Base-by-base conservation (phyloP, 2,329 filamentous ascomycete genomes). In the Trichoderma koningiopsis region DNA sequence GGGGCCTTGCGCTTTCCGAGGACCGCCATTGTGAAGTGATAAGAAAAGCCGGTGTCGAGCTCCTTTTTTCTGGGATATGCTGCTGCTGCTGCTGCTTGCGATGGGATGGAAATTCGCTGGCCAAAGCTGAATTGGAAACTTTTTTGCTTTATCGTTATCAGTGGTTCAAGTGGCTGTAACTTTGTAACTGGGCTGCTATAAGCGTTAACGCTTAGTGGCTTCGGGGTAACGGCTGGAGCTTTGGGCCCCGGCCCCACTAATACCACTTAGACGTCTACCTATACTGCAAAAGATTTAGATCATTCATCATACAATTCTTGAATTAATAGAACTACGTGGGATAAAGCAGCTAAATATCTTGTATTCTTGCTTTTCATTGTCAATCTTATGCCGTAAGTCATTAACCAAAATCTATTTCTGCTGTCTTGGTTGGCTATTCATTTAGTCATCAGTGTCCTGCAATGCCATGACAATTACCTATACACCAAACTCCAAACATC, bases 1-100 rank as follows among this genome's bases (percentile, higher is more conserved):
- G 76, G 68, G 31, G 79, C 76, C 73, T 86, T 87, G 70, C 85
- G 82, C 75, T 87, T 87, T 49, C 85, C 83, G 27, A 86, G 76
- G 52, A 81, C 77, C 40, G 81, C 75, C 84, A 86, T 86, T 58
- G 3, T 22, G 33, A 52, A 29, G 58, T 22, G 27, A 27, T 40
- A 24, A 8, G 29, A 8, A 33, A 33, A 33, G 33, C 33, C 10
- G 33, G 10, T 33, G 33, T 33, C 33, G 55, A 10, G 43, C n/a
- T 49, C 11, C 43, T 52, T 1, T 37, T 7, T 53, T 52, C 1
- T 33, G 1, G 19, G 22, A 22, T 33, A 10, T 22, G 43, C 5
- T 33, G 33, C 8, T 33, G 33, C 8, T 33, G 33, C 3, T 43
- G 57, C n/a, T 43, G 33, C n/a, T 59, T 59, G 19, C 37, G 19